Percentiles rank a stretch among this genome's conserved stretches.
These are phyloP conservation scores for Gossypium lobatum DNA, from an alignment of 441 rosid species.

Conservation along the genomic window DNA sequence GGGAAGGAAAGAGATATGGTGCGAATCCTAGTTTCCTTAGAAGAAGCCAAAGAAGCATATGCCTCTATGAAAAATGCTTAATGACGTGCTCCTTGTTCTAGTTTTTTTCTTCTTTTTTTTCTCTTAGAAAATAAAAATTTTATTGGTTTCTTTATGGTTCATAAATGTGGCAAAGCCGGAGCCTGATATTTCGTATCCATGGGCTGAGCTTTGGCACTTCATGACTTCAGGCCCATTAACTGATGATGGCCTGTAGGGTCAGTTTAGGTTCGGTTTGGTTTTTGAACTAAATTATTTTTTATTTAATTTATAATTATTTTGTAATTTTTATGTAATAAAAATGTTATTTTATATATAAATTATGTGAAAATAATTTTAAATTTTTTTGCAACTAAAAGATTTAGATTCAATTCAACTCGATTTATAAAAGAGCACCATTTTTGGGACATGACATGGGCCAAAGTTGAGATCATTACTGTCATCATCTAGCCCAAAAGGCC, in stretches of 20 bases:
- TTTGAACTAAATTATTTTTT: no score
- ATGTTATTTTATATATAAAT: no score
- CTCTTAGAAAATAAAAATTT: not conserved
- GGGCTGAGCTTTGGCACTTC: not conserved
- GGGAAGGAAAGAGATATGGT: not conserved
- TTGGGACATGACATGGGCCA: no score
- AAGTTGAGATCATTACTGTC: not conserved
- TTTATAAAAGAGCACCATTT: no score
- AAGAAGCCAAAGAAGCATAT: not conserved
- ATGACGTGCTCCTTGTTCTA: not conserved
- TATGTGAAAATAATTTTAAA: no score
- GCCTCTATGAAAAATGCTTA: not conserved
- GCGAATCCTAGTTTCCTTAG: not conserved
- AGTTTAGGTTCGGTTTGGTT: no score
- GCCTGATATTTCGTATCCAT: not conserved
- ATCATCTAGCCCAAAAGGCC: not conserved
- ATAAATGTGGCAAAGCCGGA: not conserved
- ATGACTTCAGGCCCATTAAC: no score
- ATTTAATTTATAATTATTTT: no score
- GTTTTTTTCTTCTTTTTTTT: not conserved
- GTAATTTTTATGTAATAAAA: no score
- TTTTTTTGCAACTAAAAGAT: no score
- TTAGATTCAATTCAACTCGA: no score
- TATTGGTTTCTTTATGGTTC: not conserved
- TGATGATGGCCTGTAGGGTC: no score